Conservation (phyloP, 768 basidiomycete genomes). For the Lactifluus piperatus region DNA sequence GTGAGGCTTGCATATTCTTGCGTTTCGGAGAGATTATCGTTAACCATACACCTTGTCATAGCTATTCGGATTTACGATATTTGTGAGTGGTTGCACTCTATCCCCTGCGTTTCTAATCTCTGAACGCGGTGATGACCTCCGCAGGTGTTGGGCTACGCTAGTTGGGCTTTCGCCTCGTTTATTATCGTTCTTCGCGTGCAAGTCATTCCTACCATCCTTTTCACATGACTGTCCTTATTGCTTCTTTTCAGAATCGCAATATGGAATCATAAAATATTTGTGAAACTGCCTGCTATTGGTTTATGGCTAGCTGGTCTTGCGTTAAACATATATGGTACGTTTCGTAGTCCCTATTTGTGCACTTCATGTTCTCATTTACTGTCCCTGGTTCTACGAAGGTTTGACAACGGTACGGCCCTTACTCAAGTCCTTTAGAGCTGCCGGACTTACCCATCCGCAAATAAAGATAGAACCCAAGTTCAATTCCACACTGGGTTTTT, state of each 20-base stretch:
- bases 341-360: neutral
- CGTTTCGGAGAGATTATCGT: neutral
- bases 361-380: neutral
- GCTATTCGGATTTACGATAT: too few species aligned
- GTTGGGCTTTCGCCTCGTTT: neutral
- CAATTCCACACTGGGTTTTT: neutral
- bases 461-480: neutral
- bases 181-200: conserved; percentile 1
- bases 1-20: neutral
- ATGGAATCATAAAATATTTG: neutral
- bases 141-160: neutral
- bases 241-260: neutral
- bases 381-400: neutral
- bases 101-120: neutral
- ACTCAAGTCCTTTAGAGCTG: neutral
- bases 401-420: neutral
- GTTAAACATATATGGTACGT: neutral
- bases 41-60: neutral
- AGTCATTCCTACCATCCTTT: neutral
- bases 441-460: neutral
- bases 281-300: neutral
- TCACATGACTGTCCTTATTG: neutral
- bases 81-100: too few species aligned
- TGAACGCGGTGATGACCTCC: neutral
- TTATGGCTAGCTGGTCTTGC: neutral